These are phyloP conservation scores for Leishmania mexicana DNA, from an alignment of 208 protist genomes.

Conservation along the genomic window DNA sequence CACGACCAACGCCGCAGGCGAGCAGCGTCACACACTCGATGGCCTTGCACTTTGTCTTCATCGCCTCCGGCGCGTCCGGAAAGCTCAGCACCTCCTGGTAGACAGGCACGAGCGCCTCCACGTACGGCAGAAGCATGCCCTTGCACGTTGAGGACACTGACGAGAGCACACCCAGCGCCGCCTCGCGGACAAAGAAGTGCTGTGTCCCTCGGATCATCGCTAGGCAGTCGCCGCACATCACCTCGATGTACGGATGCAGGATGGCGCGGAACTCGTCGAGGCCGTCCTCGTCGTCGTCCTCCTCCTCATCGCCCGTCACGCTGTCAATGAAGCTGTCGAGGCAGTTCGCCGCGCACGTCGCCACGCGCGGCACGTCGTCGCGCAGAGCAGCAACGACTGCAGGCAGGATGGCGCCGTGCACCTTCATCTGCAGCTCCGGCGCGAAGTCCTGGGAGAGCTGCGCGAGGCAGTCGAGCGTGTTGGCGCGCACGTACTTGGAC, in stretches of 20 bases:
- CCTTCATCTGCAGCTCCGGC: constrained; percentile 55
- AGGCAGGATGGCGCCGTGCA: constrained; percentile 58
- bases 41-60: constrained; percentile 81
- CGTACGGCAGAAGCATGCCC: constrained; percentile 56
- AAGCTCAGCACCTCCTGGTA: constrained; percentile 73
- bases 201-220: constrained; percentile 47
- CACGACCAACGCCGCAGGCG: constrained; percentile 76
- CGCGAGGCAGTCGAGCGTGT: constrained; percentile 68
- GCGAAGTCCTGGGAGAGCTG: constrained; percentile 78
- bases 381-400: constrained; percentile 51
- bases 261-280: constrained; percentile 41
- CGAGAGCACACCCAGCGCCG: constrained; percentile 71
- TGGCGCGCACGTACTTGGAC: constrained; percentile 79
- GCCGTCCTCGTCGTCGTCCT: constrained; percentile 48
- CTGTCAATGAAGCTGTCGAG: constrained; percentile 81
- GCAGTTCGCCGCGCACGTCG: constrained; percentile 64
- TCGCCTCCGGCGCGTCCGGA: constrained; percentile 65
- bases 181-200: constrained; percentile 65
- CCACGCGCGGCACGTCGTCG: constrained; percentile 72
- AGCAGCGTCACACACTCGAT: constrained; percentile 89
- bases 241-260: constrained; percentile 65
- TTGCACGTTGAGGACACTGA: constrained; percentile 72
- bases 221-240: constrained; percentile 64
- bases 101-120: constrained; percentile 63
- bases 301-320: constrained; percentile 51